A percentile compares a stretch with the other conserved stretches of the same genome.
These are phyloP conservation scores for Areca catechu DNA, from an alignment of 176 grass and related monocot genomes.

Conservation along the genomic window DNA sequence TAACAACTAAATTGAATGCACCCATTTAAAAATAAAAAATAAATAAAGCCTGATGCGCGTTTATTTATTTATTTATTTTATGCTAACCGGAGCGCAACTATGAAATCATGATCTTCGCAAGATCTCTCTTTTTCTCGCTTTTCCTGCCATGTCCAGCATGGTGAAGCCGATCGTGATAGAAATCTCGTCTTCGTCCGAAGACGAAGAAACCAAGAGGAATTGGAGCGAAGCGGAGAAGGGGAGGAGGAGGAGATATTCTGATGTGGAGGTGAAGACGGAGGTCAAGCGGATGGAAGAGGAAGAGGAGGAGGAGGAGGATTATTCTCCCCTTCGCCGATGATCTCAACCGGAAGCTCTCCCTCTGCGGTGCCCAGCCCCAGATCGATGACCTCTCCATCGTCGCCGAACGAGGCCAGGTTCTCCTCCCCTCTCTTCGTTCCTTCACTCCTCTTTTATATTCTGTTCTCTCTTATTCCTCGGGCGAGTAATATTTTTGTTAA, in stretches of 20 bases:
- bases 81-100: no score
- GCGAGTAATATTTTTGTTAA: background rate
- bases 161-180: slow-evolving; percentile 19
- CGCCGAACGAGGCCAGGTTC: slow-evolving; percentile 53
- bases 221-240: slow-evolving; percentile 8
- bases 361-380: background rate
- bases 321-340: slow-evolving; percentile 33
- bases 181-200: slow-evolving; percentile 23
- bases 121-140: no score
- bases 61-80: no score
- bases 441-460: background rate
- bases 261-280: slow-evolving; percentile 45
- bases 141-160: no score
- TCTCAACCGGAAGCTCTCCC: background rate
- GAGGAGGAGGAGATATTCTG: slow-evolving; percentile 16
- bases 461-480: no score
- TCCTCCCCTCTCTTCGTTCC: background rate
- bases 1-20: no score
- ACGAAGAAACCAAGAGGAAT: background rate
- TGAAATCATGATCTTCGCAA: no score
- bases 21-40: no score
- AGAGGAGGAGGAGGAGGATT: slow-evolving; percentile 55
- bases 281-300: slow-evolving; percentile 37
- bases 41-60: no score
- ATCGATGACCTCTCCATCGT: slow-evolving; percentile 40